phyloP scores from a whole-genome alignment of 129 eudicot genomes.

The Dittrichia graveolens region DNA sequence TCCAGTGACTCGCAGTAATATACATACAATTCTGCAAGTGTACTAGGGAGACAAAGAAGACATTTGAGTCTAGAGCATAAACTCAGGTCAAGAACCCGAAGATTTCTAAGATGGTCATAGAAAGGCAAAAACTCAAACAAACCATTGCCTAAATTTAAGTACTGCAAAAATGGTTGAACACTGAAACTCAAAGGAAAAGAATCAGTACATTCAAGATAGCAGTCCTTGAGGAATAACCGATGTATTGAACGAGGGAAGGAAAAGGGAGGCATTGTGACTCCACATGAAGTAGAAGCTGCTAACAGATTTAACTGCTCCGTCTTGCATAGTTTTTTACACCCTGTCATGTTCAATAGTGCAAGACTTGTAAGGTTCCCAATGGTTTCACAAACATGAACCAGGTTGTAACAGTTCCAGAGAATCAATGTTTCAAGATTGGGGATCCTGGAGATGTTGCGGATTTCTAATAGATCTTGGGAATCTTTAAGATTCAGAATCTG shows the following conservation, averaged over 20 bases:
- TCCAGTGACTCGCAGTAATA: conserved; percentile 23
- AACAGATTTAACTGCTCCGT: background rate
- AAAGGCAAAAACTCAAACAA: conserved; percentile 18
- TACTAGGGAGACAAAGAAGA: conserved; percentile 20
- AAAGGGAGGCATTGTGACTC: background rate
- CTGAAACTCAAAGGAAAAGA: conserved; percentile 22
- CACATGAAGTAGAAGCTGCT: background rate
- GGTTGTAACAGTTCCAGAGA: conserved; percentile 19
- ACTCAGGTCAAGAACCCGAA: background rate
- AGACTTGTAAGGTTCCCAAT: conserved; percentile 22
- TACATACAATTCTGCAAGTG: conserved; percentile 27
- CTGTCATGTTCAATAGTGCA: conserved; percentile 29
- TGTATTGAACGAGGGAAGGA: conserved; percentile 18
- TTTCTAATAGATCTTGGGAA: conserved; percentile 9
- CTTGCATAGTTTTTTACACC: conserved; percentile 28
- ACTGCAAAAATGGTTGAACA: conserved; percentile 18
- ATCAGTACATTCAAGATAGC: conserved; percentile 12
- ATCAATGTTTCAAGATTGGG: conserved; percentile 39
- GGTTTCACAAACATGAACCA: conserved; percentile 32
- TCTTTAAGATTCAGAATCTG: conserved; percentile 40
- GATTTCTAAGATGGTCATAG: background rate
- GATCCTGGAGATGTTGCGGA: background rate
- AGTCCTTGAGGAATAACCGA: conserved; percentile 19
- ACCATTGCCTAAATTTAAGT: conserved; percentile 21
- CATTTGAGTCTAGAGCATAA: conserved; percentile 18